Evolutionary conservation across 1,284 basidiomycete species (phyloP).

Genomic region (Tremellales sp.): DNA sequence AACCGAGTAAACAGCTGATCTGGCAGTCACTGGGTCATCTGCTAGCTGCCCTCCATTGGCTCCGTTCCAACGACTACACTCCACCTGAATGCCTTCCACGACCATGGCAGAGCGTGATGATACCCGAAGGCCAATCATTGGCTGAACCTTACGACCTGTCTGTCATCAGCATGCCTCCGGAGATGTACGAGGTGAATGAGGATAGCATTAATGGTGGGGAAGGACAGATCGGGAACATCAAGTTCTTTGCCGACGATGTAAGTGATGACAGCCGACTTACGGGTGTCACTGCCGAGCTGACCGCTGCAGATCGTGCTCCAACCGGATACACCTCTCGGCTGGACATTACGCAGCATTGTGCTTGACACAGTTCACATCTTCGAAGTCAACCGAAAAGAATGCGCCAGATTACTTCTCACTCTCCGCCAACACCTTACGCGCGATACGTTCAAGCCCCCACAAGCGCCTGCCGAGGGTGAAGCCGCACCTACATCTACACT

Average conservation of each 20-base stretch:
- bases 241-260: slow-evolving; percentile 74
- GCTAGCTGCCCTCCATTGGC: slow-evolving; percentile 30
- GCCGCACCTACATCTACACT: slow-evolving; percentile 35
- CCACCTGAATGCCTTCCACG: slow-evolving; percentile 55
- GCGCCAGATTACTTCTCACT: slow-evolving; percentile 78
- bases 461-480: slow-evolving; percentile 23
- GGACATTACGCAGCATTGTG: slow-evolving; percentile 70
- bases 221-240: slow-evolving; percentile 55
- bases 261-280: slow-evolving; percentile 24
- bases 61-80: slow-evolving; percentile 26
- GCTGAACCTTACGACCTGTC: slow-evolving; percentile 63
- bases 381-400: slow-evolving; percentile 95
- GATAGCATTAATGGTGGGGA: slow-evolving; percentile 45
- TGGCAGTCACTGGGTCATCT: slow-evolving; percentile 36
- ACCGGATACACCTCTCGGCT: slow-evolving; percentile 67
- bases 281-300: slow-evolving; percentile 4
- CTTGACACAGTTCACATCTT: slow-evolving; percentile 86
- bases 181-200: slow-evolving; percentile 61
- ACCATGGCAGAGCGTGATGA: slow-evolving; percentile 53
- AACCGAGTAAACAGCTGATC: slow-evolving; percentile 5
- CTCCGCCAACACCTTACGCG: slow-evolving; percentile 78
- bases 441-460: slow-evolving; percentile 64
- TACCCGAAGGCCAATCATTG: slow-evolving; percentile 52
- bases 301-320: slow-evolving; percentile 65
- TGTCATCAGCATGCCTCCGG: slow-evolving; percentile 77